phyloP scores from a whole-genome alignment of 2,329 filamentous ascomycete genomes.

The Penicillium sp. region DNA sequence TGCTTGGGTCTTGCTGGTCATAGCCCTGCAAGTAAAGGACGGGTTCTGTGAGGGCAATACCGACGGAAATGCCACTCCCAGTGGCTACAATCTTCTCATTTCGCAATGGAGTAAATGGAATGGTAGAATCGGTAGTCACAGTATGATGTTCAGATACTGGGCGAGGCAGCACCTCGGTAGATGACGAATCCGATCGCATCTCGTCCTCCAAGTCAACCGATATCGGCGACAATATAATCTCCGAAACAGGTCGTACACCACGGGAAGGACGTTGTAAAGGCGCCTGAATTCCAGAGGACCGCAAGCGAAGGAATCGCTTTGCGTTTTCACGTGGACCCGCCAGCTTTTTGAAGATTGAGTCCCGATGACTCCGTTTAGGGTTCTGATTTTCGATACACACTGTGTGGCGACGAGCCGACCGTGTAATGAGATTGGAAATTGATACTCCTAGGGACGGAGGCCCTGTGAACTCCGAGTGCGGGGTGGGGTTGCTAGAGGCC shows the following conservation, averaged over 20 bases:
- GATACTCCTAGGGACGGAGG: conserved; percentile 18
- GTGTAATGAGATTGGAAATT: conserved; percentile 26
- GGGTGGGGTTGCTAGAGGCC: conserved; percentile 22
- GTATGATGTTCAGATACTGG: conserved; percentile 23
- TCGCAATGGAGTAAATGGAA: conserved; percentile 37
- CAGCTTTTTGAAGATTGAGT: conserved; percentile 42
- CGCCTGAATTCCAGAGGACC: conserved; percentile 31
- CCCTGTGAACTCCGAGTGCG: conserved; percentile 19
- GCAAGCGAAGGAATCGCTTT: conserved; percentile 48
- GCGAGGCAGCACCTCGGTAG: conserved; percentile 26
- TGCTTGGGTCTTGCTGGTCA: conserved; percentile 52
- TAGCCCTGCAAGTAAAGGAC: conserved; percentile 52
- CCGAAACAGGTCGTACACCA: conserved; percentile 36
- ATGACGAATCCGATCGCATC: conserved; percentile 32
- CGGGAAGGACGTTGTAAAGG: conserved; percentile 25
- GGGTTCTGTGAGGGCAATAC: conserved; percentile 50
- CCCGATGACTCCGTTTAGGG: conserved; percentile 29
- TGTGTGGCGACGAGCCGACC: conserved; percentile 28
- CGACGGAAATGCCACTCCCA: conserved; percentile 50
- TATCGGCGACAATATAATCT: conserved; percentile 39
- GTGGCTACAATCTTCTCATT: conserved; percentile 51
- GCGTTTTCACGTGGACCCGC: conserved; percentile 49
- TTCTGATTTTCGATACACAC: conserved; percentile 22
- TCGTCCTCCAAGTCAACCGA: conserved; percentile 22
- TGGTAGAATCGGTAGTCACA: conserved; percentile 27